These are phyloP conservation scores for Cercospora berteroae DNA, from an alignment of 2,329 filamentous ascomycete genomes.

Conservation along the genomic window DNA sequence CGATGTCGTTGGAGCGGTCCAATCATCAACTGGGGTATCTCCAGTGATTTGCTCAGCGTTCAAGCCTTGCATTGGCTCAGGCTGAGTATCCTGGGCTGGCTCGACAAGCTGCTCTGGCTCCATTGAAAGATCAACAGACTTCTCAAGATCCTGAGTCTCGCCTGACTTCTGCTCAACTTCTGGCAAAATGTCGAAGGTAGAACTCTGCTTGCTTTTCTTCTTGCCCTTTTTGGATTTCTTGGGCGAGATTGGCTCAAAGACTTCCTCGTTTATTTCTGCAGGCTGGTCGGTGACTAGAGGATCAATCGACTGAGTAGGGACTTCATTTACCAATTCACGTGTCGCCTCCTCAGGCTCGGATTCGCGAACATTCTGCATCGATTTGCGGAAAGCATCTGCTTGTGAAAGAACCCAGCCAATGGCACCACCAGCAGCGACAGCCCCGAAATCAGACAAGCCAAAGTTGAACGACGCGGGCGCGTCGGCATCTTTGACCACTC, in stretches of 20 bases:
- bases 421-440: slow-evolving; percentile 16
- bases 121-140: neutral
- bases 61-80: neutral
- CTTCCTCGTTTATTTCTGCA: neutral
- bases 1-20: neutral
- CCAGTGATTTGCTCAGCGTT: neutral
- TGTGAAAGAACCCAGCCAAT: slow-evolving; percentile 23
- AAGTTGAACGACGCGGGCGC: slow-evolving; percentile 13
- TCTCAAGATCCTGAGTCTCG: neutral
- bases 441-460: slow-evolving; percentile 20
- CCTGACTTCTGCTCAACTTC: neutral
- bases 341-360: neutral
- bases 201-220: slow-evolving; percentile 20
- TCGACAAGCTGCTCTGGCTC: neutral
- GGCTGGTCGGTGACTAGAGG: neutral
- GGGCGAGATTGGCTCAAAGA: slow-evolving; percentile 1
- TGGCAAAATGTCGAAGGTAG: neutral
- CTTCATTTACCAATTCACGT: neutral
- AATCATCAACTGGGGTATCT: neutral
- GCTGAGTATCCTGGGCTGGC: neutral
- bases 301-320: neutral
- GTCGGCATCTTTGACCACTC: neutral
- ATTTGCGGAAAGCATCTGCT: slow-evolving; percentile 22
- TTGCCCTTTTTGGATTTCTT: slow-evolving; percentile 31
- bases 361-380: slow-evolving; percentile 11